Conservation (phyloP, 768 basidiomycete genomes). For the Leccinum barrowsii region DNA sequence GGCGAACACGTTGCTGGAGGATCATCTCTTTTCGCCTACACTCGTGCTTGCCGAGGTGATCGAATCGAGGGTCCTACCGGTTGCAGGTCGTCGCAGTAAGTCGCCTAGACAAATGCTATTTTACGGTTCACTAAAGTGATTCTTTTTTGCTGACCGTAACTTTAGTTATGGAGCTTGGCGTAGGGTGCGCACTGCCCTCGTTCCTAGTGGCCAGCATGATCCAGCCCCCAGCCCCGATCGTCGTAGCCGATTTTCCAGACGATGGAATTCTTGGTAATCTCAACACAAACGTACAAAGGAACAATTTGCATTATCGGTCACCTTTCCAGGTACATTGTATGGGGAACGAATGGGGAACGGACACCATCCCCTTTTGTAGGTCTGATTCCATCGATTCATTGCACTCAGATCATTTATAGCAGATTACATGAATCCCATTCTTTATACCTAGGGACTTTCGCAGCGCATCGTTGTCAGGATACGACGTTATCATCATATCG, state of each 20-base stretch:
- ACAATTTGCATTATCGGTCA: too few species aligned
- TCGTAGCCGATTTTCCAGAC: constrained; percentile 71
- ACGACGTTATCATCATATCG: constrained; percentile 62
- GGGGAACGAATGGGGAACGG: constrained; percentile 67
- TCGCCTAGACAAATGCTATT: neutral
- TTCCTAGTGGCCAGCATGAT: constrained; percentile 48
- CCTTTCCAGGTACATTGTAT: constrained; percentile 31
- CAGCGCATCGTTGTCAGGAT: constrained; percentile 30
- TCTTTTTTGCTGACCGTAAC: neutral
- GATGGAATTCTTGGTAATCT: constrained; percentile 57
- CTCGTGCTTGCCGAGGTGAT: constrained; percentile 65
- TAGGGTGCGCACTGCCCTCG: constrained; percentile 66
- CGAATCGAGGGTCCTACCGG: constrained; percentile 49
- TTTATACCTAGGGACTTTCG: constrained; percentile 14
- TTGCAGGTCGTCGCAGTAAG: constrained; percentile 41
- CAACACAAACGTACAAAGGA: constrained; percentile 45
- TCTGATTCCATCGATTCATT: constrained; percentile 4
- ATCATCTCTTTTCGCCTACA: constrained; percentile 70
- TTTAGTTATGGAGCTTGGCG: constrained; percentile 67
- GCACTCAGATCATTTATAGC: neutral
- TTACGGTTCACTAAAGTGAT: neutral
- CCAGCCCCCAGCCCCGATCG: constrained; percentile 47
- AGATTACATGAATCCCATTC: neutral
- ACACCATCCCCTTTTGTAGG: constrained; percentile 48
- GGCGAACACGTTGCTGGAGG: constrained; percentile 70